phyloP scores from a whole-genome alignment of 345 rosid genomes.

The Crucihimalaya himalaica region DNA sequence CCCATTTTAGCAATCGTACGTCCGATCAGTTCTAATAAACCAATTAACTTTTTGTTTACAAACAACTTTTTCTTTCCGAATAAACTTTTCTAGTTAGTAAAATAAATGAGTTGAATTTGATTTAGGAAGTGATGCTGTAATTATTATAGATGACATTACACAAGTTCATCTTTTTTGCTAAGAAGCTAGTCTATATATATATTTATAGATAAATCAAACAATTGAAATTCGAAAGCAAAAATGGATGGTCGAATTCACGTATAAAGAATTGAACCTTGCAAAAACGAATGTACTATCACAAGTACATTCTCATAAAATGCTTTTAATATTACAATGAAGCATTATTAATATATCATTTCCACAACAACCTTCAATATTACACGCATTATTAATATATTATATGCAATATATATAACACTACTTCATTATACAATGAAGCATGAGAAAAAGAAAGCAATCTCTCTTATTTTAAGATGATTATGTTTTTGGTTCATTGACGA shows the following conservation, averaged over 20 bases:
- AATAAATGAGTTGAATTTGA: no score
- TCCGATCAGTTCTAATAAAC: no score
- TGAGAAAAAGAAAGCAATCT: not conserved
- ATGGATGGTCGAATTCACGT: not conserved
- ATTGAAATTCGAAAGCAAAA: not conserved
- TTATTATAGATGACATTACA: no score
- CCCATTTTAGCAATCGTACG: no score
- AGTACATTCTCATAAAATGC: not conserved
- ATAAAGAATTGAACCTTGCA: no score
- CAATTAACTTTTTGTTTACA: no score
- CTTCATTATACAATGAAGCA: not conserved
- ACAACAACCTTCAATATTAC: not conserved
- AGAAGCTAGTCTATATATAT: no score
- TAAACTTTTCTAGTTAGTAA: not conserved
- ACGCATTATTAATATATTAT: constrained; percentile 2
- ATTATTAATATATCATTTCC: no score
- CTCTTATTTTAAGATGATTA: not conserved
- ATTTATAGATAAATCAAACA: not conserved
- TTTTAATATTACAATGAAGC: no score
- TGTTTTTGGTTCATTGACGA: not conserved
- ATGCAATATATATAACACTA: not conserved
- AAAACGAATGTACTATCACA: no score
- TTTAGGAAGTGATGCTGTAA: not conserved
- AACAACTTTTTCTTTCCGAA: no score
- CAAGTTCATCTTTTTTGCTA: no score